These are phyloP conservation scores for Zymoseptoria pseudotritici DNA, from an alignment of 2,329 filamentous ascomycete genomes.

Conservation along the genomic window DNA sequence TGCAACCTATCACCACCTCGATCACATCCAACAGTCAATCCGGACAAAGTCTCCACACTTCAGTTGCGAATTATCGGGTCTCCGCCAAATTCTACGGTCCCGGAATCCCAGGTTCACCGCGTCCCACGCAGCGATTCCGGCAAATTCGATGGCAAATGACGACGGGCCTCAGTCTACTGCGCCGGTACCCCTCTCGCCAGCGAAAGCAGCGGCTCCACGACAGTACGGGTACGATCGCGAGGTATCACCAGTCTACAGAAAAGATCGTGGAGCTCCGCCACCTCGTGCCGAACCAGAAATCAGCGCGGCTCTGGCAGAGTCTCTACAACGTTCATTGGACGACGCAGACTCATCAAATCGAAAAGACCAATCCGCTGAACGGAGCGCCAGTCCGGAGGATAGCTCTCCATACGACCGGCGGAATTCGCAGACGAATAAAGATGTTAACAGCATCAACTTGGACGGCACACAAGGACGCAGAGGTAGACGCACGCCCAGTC, in stretches of 20 bases:
- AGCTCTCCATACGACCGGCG: slow-evolving; percentile 29
- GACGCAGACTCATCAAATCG: slow-evolving; percentile 34
- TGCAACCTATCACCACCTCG: no score
- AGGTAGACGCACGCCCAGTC: slow-evolving; percentile 73
- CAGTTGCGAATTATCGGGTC: no score
- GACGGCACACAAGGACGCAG: slow-evolving; percentile 49
- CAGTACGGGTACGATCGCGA: slow-evolving; percentile 1
- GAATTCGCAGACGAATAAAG: slow-evolving; percentile 17
- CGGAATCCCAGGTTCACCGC: no score
- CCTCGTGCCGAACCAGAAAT: slow-evolving; percentile 19
- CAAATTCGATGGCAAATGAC: no score
- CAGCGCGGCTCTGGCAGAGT: slow-evolving; percentile 42
- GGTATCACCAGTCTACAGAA: slow-evolving; percentile 10
- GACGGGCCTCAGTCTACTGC: no score
- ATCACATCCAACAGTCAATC: no score
- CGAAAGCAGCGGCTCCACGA: no score
- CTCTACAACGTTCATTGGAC: slow-evolving; percentile 35
- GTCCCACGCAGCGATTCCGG: no score
- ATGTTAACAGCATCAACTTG: slow-evolving; percentile 5
- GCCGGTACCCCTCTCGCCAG: no score
- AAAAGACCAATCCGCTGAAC: background rate
- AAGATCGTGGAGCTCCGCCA: slow-evolving; percentile 9
- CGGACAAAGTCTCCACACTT: no score
- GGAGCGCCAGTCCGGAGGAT: slow-evolving; percentile 26
- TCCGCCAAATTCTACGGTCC: no score